These are phyloP conservation scores for Tricholoma flavovirens DNA, from an alignment of 768 basidiomycete species.

Conservation along the genomic window DNA sequence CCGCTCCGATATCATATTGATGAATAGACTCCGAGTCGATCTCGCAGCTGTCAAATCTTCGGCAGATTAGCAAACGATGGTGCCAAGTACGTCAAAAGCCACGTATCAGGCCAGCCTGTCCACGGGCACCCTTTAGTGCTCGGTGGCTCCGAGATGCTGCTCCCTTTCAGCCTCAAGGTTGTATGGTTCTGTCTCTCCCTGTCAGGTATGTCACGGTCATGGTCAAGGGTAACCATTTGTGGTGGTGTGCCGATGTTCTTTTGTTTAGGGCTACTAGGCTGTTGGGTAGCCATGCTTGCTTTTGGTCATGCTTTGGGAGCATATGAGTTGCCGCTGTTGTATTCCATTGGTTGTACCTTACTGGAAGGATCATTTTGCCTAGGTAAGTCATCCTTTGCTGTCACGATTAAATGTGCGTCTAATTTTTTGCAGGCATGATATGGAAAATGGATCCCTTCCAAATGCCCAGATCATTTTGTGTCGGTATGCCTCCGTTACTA, in stretches of 20 bases:
- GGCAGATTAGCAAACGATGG: too few relatives aligned
- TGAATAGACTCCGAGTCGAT: too few relatives aligned
- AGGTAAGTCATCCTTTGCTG: too few relatives aligned
- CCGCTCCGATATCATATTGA: too few relatives aligned
- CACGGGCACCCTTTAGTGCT: too few relatives aligned
- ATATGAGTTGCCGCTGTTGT: conserved; percentile 42
- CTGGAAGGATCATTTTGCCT: conserved; percentile 55
- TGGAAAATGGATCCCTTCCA: conserved; percentile 55
- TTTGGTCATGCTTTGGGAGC: conserved; percentile 39
- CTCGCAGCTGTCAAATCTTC: too few relatives aligned
- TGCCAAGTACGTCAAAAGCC: too few relatives aligned
- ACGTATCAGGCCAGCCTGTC: too few relatives aligned
- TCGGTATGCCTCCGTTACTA: conserved; percentile 35
- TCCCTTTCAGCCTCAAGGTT: conserved; percentile 50
- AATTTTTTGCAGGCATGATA: conserved; percentile 42
- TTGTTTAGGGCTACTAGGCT: conserved; percentile 42
- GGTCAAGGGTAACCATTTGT: too few relatives aligned
- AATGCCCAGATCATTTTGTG: conserved; percentile 58
- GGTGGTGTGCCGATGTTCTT: too few relatives aligned
- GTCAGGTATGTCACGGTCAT: conserved; percentile 35
- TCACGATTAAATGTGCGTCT: too few relatives aligned
- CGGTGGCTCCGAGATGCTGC: too few relatives aligned
- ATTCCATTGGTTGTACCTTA: conserved; percentile 43
- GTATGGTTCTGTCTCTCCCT: conserved; percentile 55
- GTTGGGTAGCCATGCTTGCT: conserved; percentile 42